Evolutionary conservation across 2,329 filamentous ascomycete species (phyloP).

Genomic region (Aspergillus novofumigatus): DNA sequence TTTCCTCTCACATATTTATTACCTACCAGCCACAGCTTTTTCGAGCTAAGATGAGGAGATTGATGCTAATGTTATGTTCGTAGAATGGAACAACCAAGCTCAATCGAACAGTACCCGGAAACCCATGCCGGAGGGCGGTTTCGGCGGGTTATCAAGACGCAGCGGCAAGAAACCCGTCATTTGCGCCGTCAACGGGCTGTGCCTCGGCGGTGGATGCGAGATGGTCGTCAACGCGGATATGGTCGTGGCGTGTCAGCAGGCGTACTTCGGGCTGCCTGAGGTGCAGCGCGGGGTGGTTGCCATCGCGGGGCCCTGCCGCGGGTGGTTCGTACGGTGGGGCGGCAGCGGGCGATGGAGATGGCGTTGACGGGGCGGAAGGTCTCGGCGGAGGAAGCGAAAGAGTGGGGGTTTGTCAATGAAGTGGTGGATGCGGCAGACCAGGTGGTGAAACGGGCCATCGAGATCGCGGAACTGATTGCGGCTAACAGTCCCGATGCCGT

Average conservation of each 20-base stretch:
- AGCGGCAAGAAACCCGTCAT: constrained; percentile 64
- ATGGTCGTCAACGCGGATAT: constrained; percentile 71
- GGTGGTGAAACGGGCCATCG: constrained; percentile 47
- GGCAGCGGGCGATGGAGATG: constrained; percentile 69
- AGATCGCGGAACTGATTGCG: constrained; percentile 58
- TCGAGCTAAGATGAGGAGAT: background rate
- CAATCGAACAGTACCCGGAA: constrained; percentile 5
- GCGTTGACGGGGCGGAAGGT: constrained; percentile 62
- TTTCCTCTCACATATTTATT: background rate
- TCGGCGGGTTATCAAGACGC: constrained; percentile 43
- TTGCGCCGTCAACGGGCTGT: constrained; percentile 70
- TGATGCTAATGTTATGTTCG: background rate
- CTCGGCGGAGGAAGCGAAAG: constrained; percentile 54
- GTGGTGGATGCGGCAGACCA: constrained; percentile 35
- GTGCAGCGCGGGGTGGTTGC: constrained; percentile 67
- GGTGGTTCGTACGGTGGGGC: constrained; percentile 60
- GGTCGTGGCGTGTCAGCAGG: constrained; percentile 54
- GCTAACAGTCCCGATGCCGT: constrained; percentile 70
- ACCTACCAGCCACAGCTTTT: too few species aligned
- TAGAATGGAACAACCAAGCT: constrained; percentile 33
- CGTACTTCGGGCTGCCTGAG: constrained; percentile 67
- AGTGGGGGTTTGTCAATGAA: constrained; percentile 68
- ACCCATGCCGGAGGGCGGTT: constrained; percentile 31
- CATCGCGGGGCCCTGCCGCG: constrained; percentile 65
- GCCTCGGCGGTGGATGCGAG: constrained; percentile 72